A percentile compares a stretch with the other conserved stretches of the same genome.
phyloP scores from a whole-genome alignment of 108 stramenopile genomes.

The Cyclotella choctawhatcheeana region DNA sequence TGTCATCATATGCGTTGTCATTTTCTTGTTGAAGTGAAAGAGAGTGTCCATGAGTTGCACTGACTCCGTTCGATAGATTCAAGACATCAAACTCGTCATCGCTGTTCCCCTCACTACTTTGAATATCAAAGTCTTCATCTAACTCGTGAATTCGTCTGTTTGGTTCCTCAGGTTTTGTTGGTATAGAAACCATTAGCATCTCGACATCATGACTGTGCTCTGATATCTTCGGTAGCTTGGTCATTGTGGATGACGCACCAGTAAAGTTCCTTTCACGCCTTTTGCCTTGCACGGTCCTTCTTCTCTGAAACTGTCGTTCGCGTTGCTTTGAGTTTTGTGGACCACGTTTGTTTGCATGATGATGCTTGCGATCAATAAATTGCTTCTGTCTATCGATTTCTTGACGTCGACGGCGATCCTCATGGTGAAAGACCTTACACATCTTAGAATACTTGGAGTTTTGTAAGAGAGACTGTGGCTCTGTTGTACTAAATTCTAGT shows the following conservation, averaged over 20 bases:
- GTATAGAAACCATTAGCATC: conserved; percentile 26
- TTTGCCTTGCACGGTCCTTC: neutral
- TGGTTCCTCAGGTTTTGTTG: neutral
- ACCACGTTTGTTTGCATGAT: conserved; percentile 1
- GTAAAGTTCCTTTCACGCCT: conserved; percentile 31
- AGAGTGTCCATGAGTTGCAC: neutral
- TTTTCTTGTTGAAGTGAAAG: neutral
- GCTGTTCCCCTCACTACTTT: neutral
- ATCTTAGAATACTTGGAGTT: conserved; percentile 58
- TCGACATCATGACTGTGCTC: conserved; percentile 22
- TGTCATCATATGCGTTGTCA: neutral
- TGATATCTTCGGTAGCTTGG: neutral
- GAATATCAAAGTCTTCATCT: neutral
- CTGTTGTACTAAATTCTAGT: conserved; percentile 70
- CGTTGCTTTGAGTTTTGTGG: conserved; percentile 13
- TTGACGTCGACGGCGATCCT: conserved; percentile 49
- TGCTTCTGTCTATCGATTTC: conserved; percentile 61
- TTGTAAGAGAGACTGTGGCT: conserved; percentile 48
- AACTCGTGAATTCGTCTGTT: neutral
- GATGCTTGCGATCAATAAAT: conserved; percentile 52
- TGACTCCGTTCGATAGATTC: neutral
- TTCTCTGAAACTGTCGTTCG: conserved; percentile 18
- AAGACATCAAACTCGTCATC: neutral
- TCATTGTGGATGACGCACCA: neutral
- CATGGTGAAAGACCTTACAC: conserved; percentile 48